Base-by-base conservation (phyloP, 192 early-diverging fungal genomes). In the Podila epigama region DNA sequence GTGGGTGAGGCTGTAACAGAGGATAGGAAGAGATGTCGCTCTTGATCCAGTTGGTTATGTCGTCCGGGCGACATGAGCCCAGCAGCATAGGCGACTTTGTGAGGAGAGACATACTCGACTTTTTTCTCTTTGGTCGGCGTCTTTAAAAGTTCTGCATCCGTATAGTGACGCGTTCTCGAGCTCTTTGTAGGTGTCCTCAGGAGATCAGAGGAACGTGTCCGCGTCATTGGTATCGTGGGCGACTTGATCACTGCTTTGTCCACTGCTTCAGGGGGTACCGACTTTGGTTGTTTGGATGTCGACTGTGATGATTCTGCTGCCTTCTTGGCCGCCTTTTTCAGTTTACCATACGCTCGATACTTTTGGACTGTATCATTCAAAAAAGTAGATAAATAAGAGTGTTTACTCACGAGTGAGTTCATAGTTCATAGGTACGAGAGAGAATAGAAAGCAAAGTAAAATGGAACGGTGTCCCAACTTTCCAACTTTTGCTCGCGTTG, bases 81-180 rank as follows among this genome's bases (percentile, higher is more conserved):
- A 31, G 66, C 35, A 31, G 35, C 51, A 16, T 62, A 52, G 62
- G 58, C 37, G 5, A 72, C 29, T 25, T 41, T 64, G 18, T 56
- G 60, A 22, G 73, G 73, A 0, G 73, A 77, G 0, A 77, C 66
- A 68, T 52, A 77, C 50, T 77, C 71, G 41, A 75, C 54, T 31
- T 66, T 61, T 6, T 77, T 59, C 34, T 64, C 63, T 31, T 61
- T 63, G 11, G 36, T 55, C 0, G 73, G 73, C 0, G 73, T 77
- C 18, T 48, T 59, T 8, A 44, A 29, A 22, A 60, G 5, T 1
- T 41, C 60, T 10, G 60, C 1, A 22, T 29, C 34, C 12, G 58
- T 29, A 39, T 15, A 16, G 35, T 57, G 29, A 15, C 18, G 55
- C 3, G 55, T 57, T 5, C 34, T 31, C 15, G 55, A 36, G 3